Evolutionary conservation across 2,329 filamentous ascomycete genomes (phyloP).

Genomic region (Celoporthe dispersa): DNA sequence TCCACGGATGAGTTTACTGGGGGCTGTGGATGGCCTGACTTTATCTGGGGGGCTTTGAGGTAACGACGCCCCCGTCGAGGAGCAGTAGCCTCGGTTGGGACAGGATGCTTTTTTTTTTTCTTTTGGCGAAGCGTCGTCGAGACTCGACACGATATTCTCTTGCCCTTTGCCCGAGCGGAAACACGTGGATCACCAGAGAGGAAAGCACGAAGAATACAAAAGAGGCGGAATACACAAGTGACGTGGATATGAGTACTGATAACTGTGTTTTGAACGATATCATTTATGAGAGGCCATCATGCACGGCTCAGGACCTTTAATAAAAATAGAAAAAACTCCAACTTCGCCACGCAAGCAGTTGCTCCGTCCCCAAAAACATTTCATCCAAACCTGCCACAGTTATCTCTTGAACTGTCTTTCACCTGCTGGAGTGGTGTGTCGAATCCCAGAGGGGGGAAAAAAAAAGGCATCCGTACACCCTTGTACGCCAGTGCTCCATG

Average conservation of each 20-base stretch:
- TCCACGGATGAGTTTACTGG: no score
- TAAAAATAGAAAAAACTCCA: conserved; percentile 14
- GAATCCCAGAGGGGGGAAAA: conserved; percentile 1
- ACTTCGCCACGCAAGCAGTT: conserved; percentile 24
- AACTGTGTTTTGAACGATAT: conserved; percentile 6
- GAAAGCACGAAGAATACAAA: neutral
- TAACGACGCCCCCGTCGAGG: no score
- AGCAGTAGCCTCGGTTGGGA: no score
- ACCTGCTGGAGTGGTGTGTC: neutral
- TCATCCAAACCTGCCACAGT: conserved; percentile 20
- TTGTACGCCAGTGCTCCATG: conserved; percentile 22
- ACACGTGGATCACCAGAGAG: neutral
- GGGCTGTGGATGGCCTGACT: no score
- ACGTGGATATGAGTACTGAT: neutral
- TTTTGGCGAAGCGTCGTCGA: no score
- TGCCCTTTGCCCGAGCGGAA: neutral
- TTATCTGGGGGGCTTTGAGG: no score
- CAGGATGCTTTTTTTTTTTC: no score
- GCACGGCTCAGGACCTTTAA: neutral
- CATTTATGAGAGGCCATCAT: conserved; percentile 5
- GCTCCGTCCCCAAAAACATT: conserved; percentile 7
- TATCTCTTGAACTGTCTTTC: neutral
- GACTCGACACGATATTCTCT: neutral
- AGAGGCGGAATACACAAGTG: no score
- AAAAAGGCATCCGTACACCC: neutral